phyloP scores from a whole-genome alignment of 1,284 basidiomycete species.

The Pascua sp. region DNA sequence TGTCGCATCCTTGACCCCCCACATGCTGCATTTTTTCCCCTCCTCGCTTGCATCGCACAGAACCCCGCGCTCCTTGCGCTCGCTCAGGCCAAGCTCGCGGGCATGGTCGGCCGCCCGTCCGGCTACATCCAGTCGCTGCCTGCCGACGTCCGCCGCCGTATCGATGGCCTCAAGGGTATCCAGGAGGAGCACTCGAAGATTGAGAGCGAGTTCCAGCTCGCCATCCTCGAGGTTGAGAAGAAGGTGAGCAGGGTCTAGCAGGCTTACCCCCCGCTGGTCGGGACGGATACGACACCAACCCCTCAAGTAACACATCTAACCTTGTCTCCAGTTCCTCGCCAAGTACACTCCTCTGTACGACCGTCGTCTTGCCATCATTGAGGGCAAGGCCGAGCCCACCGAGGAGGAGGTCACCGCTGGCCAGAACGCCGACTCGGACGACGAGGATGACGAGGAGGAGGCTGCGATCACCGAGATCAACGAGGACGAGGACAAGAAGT shows the following conservation, averaged over 20 bases:
- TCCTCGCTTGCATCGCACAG: slow-evolving; percentile 22
- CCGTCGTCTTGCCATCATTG: slow-evolving; percentile 78
- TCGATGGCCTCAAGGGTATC: slow-evolving; percentile 91
- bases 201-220: slow-evolving; percentile 92
- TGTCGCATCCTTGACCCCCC: background rate
- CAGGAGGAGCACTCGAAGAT: slow-evolving; percentile 90
- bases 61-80: slow-evolving; percentile 58
- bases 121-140: slow-evolving; percentile 87
- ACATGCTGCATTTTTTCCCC: background rate
- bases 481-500: slow-evolving; percentile 44
- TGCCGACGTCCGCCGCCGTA: slow-evolving; percentile 71
- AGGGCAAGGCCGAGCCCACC: slow-evolving; percentile 71
- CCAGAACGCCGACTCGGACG: slow-evolving; percentile 59
- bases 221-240: slow-evolving; percentile 94
- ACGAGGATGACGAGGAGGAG: slow-evolving; percentile 53
- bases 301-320: background rate
- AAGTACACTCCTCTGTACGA: slow-evolving; percentile 84
- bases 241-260: slow-evolving; percentile 60
- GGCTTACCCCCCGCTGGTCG: too few relatives aligned
- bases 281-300: too few relatives aligned
- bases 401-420: slow-evolving; percentile 79
- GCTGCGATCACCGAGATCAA: slow-evolving; percentile 50
- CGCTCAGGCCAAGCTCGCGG: slow-evolving; percentile 63
- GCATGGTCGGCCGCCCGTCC: slow-evolving; percentile 72
- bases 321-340: slow-evolving; percentile 65